These are phyloP conservation scores for Alternaria postmessia DNA, from an alignment of 2,329 filamentous ascomycete genomes.

Conservation along the genomic window DNA sequence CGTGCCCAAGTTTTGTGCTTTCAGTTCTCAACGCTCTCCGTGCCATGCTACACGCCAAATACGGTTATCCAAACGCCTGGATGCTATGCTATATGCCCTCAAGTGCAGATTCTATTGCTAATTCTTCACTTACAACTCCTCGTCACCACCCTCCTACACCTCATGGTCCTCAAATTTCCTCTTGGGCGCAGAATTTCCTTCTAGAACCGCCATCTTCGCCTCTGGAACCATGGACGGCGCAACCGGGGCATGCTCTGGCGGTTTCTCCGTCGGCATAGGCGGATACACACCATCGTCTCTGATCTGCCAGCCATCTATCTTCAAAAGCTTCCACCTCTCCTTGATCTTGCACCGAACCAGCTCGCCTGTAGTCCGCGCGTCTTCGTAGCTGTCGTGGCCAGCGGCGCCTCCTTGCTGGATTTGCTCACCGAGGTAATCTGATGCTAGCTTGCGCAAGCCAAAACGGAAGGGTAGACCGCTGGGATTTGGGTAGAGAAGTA, in stretches of 20 bases:
- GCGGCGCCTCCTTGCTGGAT: conserved; percentile 76
- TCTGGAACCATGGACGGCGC: conserved; percentile 10
- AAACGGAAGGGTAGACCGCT: conserved; percentile 78
- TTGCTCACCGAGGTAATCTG: conserved; percentile 71
- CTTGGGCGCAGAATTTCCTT: conserved; percentile 29
- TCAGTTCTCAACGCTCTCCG: neutral
- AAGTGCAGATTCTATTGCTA: neutral
- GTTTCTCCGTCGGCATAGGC: conserved; percentile 35
- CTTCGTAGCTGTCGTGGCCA: conserved; percentile 93
- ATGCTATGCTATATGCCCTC: neutral
- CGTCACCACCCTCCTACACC: neutral
- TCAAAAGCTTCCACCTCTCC: conserved; percentile 73
- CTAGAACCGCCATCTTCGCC: conserved; percentile 11
- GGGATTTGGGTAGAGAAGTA: conserved; percentile 81
- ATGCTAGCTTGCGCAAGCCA: conserved; percentile 77
- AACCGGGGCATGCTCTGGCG: conserved; percentile 25
- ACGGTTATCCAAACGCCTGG: neutral
- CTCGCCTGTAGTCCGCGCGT: conserved; percentile 88
- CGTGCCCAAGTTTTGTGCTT: neutral
- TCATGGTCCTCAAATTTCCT: conserved; percentile 28
- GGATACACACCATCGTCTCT: conserved; percentile 41
- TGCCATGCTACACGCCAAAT: neutral
- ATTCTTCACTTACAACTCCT: conserved; percentile 13
- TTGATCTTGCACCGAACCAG: conserved; percentile 76
- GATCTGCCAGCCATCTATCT: conserved; percentile 70